Evolutionary conservation across 306 rosid genomes (phyloP).

Genomic region (Cucurbita pepo): DNA sequence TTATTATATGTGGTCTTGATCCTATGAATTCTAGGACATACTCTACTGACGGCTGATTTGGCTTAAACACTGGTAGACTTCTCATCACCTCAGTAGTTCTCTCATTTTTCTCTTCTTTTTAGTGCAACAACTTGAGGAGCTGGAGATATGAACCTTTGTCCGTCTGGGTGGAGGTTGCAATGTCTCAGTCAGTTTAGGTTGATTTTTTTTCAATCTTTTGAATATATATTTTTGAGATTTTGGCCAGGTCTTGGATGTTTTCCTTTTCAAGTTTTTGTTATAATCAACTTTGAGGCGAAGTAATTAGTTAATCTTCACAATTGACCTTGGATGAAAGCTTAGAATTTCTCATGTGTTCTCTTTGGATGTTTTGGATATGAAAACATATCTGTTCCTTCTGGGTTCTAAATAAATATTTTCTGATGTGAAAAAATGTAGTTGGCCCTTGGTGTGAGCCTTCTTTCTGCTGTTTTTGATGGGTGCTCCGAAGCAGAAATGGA

Average conservation of each 20-base stretch:
- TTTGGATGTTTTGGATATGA: not conserved
- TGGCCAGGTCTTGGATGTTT: not conserved
- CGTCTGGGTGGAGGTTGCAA: not conserved
- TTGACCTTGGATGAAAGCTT: not conserved
- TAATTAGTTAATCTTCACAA: not conserved
- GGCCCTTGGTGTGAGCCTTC: not conserved
- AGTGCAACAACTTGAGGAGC: not conserved
- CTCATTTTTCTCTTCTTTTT: not conserved
- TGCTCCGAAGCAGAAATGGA: conserved; percentile 99
- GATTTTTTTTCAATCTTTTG: not conserved
- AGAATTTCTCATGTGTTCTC: not conserved
- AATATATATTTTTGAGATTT: not conserved
- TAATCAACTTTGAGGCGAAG: not conserved
- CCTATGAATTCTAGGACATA: not conserved
- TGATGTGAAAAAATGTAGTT: not conserved
- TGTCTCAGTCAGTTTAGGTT: not conserved
- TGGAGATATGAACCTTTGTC: not conserved
- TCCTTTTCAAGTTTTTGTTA: not conserved
- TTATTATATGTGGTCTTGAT: not conserved
- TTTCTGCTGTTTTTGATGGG: conserved; percentile 44
- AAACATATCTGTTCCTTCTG: not conserved
- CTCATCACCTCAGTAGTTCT: too few species aligned
- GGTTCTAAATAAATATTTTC: not conserved
- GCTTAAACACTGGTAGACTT: not conserved
- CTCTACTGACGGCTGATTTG: not conserved